Conservation (phyloP, 129 eudicot species). For the Artemisia tridentata region DNA sequence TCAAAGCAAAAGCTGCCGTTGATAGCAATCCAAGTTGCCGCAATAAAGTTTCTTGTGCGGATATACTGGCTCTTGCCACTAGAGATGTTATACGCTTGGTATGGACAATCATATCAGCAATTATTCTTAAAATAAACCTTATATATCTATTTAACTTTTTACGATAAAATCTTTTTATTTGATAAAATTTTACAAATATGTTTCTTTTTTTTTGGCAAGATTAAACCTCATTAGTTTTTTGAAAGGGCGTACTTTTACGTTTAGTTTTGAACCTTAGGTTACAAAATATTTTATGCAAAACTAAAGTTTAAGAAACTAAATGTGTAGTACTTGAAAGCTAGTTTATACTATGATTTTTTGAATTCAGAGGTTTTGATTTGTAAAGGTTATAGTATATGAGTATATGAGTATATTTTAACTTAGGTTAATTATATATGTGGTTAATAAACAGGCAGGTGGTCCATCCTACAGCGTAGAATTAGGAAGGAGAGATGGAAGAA, state of each 20-base stretch:
- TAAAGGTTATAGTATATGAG: not conserved
- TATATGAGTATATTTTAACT: not conserved
- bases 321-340: not conserved
- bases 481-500: conserved; percentile 83
- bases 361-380: not conserved
- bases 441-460: conserved; percentile 65
- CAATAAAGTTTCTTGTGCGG: conserved; percentile 90
- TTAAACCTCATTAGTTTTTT: no score
- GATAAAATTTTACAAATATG: no score
- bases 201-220: no score
- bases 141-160: no score
- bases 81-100: conserved; percentile 89
- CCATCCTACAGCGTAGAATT: conserved; percentile 65
- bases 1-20: conserved; percentile 77
- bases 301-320: no score
- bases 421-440: not conserved
- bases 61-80: conserved; percentile 89
- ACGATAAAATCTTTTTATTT: no score
- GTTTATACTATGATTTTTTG: not conserved
- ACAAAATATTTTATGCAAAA: no score
- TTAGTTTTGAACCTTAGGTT: no score
- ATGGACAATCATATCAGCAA: not conserved
- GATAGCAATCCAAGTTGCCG: conserved; percentile 63
- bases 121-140: not conserved
- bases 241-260: no score